Evolutionary conservation across 768 basidiomycete genomes (phyloP), one percentile per base, ranked within the genome.

Genomic region (Royoungia palumana): DNA sequence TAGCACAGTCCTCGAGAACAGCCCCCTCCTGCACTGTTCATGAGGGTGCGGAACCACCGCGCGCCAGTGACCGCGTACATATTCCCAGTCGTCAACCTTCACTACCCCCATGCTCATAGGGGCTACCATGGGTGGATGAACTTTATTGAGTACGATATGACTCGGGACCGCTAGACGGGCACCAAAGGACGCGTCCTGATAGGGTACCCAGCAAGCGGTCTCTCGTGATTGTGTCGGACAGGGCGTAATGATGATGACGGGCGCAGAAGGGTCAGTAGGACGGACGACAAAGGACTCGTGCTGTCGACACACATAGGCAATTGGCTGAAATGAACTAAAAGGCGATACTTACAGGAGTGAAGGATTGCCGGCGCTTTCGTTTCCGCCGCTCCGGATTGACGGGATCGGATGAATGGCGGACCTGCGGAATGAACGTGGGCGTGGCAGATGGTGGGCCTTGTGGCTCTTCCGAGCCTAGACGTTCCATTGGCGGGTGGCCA

Each of bases 171-270:
- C 73, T 20, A 82, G 73, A 25, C 68, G 69, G 41, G 68, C 65
- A 30, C 78, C 76, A 57, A 80, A 82, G 5, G 72, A 76, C 13
- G 73, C 67, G 57, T 83, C 75, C 62, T 84, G 82, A 53, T 70
- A 70, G 11, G 82, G 81, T 17, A 80, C 71, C 50, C 71, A 75
- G 39, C 69, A 75, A 2, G 75, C 70, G 5, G 60, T 64, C 49
- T 75, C 73, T 34, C 60, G 71, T 6, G 69, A 55, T 28, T 72
- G 68, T 2, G 68, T 49, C 4, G 68, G 63, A 58, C 78, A 78
- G 5, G 74, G 73, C 1, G 77, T 81, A 21, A 84, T 67, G 41
- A 78, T 60, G 39, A 82, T 82, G 4, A 65, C 74, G 3, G 82
- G 82, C 27, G 73, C 64, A 13, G 67, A 67, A 2, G 72, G 61